Conservation (phyloP, 2,329 filamentous ascomycete species). For the Intubia oerlemansii region DNA sequence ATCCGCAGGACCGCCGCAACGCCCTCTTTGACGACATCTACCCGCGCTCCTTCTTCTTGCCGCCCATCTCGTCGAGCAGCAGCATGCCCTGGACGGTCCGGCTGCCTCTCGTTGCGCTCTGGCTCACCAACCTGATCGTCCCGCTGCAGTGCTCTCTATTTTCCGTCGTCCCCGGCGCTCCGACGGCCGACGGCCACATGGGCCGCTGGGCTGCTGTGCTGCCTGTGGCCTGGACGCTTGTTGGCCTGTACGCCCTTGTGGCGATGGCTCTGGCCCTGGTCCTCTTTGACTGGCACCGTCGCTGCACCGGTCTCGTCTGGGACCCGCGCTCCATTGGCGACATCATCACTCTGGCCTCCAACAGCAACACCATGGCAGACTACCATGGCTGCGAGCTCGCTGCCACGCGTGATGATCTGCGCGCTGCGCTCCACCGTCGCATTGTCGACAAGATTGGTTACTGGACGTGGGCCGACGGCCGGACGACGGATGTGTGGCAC, state of each 20-base stretch:
- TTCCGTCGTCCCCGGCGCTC: slow-evolving; percentile 41
- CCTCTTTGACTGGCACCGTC: slow-evolving; percentile 39
- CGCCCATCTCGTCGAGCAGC: slow-evolving; percentile 18
- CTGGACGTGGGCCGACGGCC: slow-evolving; percentile 50
- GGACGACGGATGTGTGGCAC: slow-evolving; percentile 50
- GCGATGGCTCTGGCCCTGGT: slow-evolving; percentile 34
- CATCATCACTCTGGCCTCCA: slow-evolving; percentile 53
- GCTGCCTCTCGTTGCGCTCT: slow-evolving; percentile 44
- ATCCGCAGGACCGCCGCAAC: slow-evolving; percentile 35
- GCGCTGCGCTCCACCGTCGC: slow-evolving; percentile 28
- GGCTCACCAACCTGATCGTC: slow-evolving; percentile 60
- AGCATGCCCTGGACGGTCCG: slow-evolving; percentile 45
- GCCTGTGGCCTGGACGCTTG: slow-evolving; percentile 56
- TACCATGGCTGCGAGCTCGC: slow-evolving; percentile 50
- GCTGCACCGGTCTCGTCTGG: slow-evolving; percentile 63
- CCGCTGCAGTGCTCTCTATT: slow-evolving; percentile 66
- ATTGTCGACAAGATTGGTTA: slow-evolving; percentile 61
- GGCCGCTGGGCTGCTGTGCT: slow-evolving; percentile 72
- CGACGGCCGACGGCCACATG: slow-evolving; percentile 22
- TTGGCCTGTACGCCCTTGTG: slow-evolving; percentile 51
- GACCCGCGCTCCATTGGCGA: slow-evolving; percentile 68
- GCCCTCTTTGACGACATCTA: slow-evolving; percentile 49
- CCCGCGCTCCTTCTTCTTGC: slow-evolving; percentile 46
- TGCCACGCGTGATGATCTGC: slow-evolving; percentile 27
- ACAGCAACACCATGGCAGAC: slow-evolving; percentile 56